A percentile compares a stretch with the other conserved stretches of the same genome.
These are phyloP conservation scores for Cercospora sp. DNA, from an alignment of 2,329 filamentous ascomycete species.

Conservation along the genomic window DNA sequence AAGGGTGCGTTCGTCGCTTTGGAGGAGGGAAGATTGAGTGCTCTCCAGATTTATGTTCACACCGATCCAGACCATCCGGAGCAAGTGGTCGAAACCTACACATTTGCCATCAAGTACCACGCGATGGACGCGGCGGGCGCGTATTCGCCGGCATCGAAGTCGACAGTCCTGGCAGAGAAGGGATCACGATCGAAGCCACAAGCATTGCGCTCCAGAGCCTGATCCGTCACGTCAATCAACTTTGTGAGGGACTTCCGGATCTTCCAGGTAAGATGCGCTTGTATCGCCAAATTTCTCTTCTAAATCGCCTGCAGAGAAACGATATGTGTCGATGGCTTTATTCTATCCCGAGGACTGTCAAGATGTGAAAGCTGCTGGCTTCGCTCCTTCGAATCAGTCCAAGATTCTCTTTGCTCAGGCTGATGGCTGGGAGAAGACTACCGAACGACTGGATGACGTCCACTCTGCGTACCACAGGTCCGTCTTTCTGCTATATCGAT, in stretches of 20 bases:
- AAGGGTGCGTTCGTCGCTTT: slow-evolving; percentile 52
- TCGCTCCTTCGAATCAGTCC: slow-evolving; percentile 36
- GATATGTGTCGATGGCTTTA: slow-evolving; percentile 48
- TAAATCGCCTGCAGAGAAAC: slow-evolving; percentile 36
- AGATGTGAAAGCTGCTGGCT: slow-evolving; percentile 48
- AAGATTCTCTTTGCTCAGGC: slow-evolving; percentile 42
- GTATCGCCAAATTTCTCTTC: neutral
- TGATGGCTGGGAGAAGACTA: slow-evolving; percentile 44
- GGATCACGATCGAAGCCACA: slow-evolving; percentile 44
- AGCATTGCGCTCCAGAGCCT: slow-evolving; percentile 47
- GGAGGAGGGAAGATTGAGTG: slow-evolving; percentile 44
- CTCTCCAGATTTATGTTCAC: slow-evolving; percentile 51
- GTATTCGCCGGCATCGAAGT: slow-evolving; percentile 33
- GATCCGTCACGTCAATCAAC: slow-evolving; percentile 45
- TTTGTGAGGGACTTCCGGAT: slow-evolving; percentile 44
- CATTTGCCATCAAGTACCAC: slow-evolving; percentile 51
- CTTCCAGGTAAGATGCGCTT: slow-evolving; percentile 44
- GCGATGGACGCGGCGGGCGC: slow-evolving; percentile 15
- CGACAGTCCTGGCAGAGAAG: slow-evolving; percentile 35
- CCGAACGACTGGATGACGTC: slow-evolving; percentile 37
- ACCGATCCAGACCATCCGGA: slow-evolving; percentile 40
- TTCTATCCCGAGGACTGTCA: slow-evolving; percentile 46
- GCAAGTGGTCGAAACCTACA: slow-evolving; percentile 52
- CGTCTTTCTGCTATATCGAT: neutral
- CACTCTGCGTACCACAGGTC: slow-evolving; percentile 46